Evolutionary conservation across 148 eudicot species (phyloP), one percentile per base, ranked within the genome.

Genomic region (Rhododendron simsii): DNA sequence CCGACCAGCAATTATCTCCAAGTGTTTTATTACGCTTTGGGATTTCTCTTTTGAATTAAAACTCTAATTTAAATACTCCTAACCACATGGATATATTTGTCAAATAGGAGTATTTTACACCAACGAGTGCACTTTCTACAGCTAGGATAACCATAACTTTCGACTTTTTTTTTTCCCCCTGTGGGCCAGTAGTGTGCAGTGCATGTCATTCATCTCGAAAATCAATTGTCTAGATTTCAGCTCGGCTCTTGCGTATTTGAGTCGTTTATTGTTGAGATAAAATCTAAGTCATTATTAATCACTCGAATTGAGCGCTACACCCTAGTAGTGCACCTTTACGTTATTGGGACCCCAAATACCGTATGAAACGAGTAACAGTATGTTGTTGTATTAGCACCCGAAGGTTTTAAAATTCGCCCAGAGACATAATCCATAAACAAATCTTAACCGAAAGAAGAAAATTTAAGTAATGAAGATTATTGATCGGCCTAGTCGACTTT

Each of bases 51-150:
- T 79, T 79, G 59, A 79, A 35, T 26, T 39, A 33, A 33, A n/a
- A 78, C 59, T 47, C 82, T 26, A 12, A 48, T 79, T 79, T 48
- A 45, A 79, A 79, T 48, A 79, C 59, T 79, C 82, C 37, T 48
- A 12, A n/a, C 30, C 82, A n/a, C 1, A 79, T 48, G 59, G 82
- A 26, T 13, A 39, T 39, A 39, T 39, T 48, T 48, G 37, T 23
- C 55, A 78, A 47, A 21, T 78, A 30, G 30, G 30, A 30, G 30
- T 30, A 78, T 13, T 44, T 44, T 78, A 47, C 3, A 79, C 82
- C 59, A 79, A 28, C 7, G 3, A 47, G 9, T n/a, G 59, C 41
- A 48, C 61, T 28, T 47, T 78, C 33, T 78, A n/a, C 81, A 47
- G 81, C 57, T 78, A 41, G 14, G 81, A 78, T 23, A 18, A 21